Evolutionary conservation across 2,329 filamentous ascomycete genomes (phyloP).

Genomic region (Neophaeococcomyces mojaviensis): DNA sequence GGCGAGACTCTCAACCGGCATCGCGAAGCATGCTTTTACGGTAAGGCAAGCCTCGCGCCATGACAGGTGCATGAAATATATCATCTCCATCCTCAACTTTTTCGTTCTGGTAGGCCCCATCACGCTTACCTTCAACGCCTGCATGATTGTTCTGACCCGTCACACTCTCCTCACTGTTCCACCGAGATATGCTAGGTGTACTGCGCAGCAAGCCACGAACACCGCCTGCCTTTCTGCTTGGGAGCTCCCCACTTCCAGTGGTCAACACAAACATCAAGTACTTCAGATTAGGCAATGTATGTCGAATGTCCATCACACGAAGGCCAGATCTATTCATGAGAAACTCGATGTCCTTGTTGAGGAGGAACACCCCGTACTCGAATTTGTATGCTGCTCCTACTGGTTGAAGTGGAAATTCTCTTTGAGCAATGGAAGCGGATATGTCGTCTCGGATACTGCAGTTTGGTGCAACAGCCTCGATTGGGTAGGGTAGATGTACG

Average conservation of each 20-base stretch:
- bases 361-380: constrained; percentile 91
- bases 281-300: constrained; percentile 88
- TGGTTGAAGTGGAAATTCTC: constrained; percentile 75
- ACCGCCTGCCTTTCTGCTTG: constrained; percentile 48
- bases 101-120: not conserved
- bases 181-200: constrained; percentile 32
- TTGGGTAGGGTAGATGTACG: constrained; percentile 70
- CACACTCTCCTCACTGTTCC: constrained; percentile 35
- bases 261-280: constrained; percentile 86
- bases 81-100: constrained; percentile 2
- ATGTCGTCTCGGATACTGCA: constrained; percentile 72
- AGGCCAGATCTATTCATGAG: constrained; percentile 60
- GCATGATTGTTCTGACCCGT: constrained; percentile 22
- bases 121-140: not conserved
- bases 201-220: constrained; percentile 40
- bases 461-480: constrained; percentile 64
- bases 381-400: constrained; percentile 76
- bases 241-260: constrained; percentile 61
- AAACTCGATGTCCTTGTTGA: constrained; percentile 89
- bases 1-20: constrained; percentile 1
- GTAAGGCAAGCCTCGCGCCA: constrained; percentile 5
- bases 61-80: constrained; percentile 1
- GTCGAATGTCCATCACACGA: constrained; percentile 78
- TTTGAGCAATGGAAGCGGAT: constrained; percentile 44
- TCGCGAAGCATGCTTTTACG: constrained; percentile 2